A percentile compares a stretch with the other conserved stretches of the same genome.
phyloP scores from a whole-genome alignment of 163 green algal species.

The Prototheca stagnorum region DNA sequence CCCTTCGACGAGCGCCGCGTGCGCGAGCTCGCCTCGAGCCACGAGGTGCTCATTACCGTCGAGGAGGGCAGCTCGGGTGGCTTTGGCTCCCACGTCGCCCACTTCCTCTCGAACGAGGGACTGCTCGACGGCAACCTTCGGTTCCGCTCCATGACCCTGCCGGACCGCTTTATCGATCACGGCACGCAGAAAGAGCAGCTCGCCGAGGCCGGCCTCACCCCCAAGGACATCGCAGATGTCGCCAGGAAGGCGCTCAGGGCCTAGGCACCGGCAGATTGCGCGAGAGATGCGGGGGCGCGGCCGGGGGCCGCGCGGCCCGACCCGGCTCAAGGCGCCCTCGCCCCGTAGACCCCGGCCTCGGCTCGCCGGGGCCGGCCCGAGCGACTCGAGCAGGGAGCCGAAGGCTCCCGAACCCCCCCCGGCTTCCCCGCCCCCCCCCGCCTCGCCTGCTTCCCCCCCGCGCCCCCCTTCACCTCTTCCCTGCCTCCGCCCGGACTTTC shows the following conservation, averaged over 20 bases:
- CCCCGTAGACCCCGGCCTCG: too few relatives aligned
- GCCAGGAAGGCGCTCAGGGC: constrained; percentile 56
- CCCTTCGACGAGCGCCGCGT: constrained; percentile 80
- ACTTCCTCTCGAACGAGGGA: constrained; percentile 64
- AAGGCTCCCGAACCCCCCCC: too few relatives aligned
- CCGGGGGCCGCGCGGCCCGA: too few relatives aligned
- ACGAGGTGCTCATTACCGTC: constrained; percentile 83
- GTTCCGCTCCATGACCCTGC: constrained; percentile 89
- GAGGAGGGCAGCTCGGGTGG: constrained; percentile 94
- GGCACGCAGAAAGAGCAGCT: constrained; percentile 78
- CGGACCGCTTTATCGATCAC: constrained; percentile 94
- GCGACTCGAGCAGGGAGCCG: too few relatives aligned
- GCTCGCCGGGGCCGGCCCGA: too few relatives aligned
- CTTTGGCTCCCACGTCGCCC: constrained; percentile 87
- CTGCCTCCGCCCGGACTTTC: too few relatives aligned
- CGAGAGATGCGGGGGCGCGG: too few relatives aligned
- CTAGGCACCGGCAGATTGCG: too few relatives aligned
- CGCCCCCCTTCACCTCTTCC: too few relatives aligned
- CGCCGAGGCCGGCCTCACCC: constrained; percentile 69
- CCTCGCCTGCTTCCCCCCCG: too few relatives aligned
- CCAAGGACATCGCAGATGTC: constrained; percentile 74
- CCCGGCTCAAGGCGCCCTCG: too few relatives aligned
- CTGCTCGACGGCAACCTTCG: constrained; percentile 77
- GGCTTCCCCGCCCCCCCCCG: too few relatives aligned
- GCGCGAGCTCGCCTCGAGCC: constrained; percentile 42